Conservation (phyloP, 768 basidiomycete species). For the Leucogyrophana mollusca region DNA sequence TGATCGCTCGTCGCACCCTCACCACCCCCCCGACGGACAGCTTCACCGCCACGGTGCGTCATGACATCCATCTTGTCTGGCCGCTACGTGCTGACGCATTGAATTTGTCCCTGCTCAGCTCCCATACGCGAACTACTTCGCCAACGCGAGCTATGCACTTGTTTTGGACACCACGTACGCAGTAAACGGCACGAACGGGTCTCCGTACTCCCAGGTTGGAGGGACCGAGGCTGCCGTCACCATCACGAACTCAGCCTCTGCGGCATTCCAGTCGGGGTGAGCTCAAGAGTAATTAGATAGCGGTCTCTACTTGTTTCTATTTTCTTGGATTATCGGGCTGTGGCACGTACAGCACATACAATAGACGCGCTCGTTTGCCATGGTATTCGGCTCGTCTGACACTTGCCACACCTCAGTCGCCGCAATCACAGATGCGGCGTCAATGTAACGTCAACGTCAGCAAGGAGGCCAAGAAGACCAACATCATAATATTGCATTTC, state of each 20-base stretch:
- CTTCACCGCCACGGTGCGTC: neutral
- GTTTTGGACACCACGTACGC: neutral
- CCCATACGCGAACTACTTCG: neutral
- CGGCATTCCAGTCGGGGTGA: too few relatives aligned
- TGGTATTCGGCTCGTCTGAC: too few relatives aligned
- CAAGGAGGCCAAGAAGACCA: too few relatives aligned
- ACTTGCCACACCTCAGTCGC: too few relatives aligned
- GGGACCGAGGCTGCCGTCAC: neutral
- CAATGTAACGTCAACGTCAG: too few relatives aligned
- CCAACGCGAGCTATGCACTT: neutral
- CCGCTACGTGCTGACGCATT: neutral
- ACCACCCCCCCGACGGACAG: neutral
- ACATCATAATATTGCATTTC: too few relatives aligned
- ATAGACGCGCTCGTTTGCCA: too few relatives aligned
- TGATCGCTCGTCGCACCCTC: conserved; percentile 1
- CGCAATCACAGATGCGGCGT: too few relatives aligned
- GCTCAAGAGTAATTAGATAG: too few relatives aligned
- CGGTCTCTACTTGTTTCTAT: too few relatives aligned
- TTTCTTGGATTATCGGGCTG: too few relatives aligned
- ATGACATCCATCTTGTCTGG: neutral
- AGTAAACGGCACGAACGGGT: neutral
- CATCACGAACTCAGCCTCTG: neutral
- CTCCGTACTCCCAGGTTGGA: neutral
- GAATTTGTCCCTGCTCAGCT: neutral
- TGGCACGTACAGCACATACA: too few relatives aligned